Evolutionary conservation across 2,329 filamentous ascomycete species (phyloP).

Genomic region (Orbilia blumenaviensis): DNA sequence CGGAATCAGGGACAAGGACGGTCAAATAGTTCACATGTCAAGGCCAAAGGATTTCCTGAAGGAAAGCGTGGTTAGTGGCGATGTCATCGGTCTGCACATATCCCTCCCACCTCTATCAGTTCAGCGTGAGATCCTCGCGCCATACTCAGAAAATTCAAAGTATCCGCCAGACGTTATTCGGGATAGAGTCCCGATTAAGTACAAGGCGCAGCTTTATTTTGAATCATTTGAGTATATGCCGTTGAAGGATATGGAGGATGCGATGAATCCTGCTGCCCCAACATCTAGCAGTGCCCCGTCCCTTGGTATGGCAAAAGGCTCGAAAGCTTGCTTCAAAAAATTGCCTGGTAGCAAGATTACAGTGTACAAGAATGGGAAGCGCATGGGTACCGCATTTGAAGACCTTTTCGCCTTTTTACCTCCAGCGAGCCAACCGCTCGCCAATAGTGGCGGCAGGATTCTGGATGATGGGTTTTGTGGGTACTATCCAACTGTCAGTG

Average conservation of each 20-base stretch:
- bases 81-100: slow-evolving; percentile 93
- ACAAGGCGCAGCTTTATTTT: slow-evolving; percentile 93
- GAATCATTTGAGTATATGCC: slow-evolving; percentile 90
- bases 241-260: slow-evolving; percentile 85
- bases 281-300: slow-evolving; percentile 53
- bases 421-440: slow-evolving; percentile 79
- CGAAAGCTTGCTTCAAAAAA: slow-evolving; percentile 53
- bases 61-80: slow-evolving; percentile 71
- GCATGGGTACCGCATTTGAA: slow-evolving; percentile 86
- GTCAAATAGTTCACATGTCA: slow-evolving; percentile 92
- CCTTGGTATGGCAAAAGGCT: slow-evolving; percentile 12
- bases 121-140: slow-evolving; percentile 76
- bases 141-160: slow-evolving; percentile 63
- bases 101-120: slow-evolving; percentile 84
- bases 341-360: slow-evolving; percentile 81
- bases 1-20: slow-evolving; percentile 85
- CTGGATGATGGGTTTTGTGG: slow-evolving; percentile 94
- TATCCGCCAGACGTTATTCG: slow-evolving; percentile 83
- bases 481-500: slow-evolving; percentile 92
- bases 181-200: slow-evolving; percentile 91
- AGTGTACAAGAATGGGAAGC: slow-evolving; percentile 89
- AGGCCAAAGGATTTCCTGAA: slow-evolving; percentile 88
- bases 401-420: slow-evolving; percentile 90
- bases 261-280: slow-evolving; percentile 73
- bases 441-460: slow-evolving; percentile 78